These are phyloP conservation scores for Nicotiana rustica DNA, from an alignment of 305 asterid genomes.

Conservation along the genomic window DNA sequence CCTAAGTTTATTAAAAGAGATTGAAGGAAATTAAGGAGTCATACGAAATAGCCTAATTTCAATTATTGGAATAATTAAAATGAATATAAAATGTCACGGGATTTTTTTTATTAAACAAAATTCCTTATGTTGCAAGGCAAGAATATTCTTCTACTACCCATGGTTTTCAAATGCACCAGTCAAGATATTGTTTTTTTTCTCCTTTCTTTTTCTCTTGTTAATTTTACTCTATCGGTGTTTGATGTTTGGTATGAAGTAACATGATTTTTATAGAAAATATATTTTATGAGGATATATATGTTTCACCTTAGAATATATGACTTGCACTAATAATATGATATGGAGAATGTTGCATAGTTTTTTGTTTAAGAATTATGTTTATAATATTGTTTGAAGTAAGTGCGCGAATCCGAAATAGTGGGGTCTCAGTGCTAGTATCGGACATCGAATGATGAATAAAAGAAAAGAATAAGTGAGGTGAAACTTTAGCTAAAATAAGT, in stretches of 20 bases:
- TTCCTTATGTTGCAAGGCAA: not conserved
- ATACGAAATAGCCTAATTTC: not conserved
- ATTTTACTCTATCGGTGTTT: not conserved
- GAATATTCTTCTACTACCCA: not conserved
- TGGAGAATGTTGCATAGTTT: too few species aligned
- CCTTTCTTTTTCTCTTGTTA: not conserved
- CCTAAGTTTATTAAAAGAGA: not conserved
- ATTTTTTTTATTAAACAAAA: not conserved
- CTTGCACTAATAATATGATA: too few species aligned
- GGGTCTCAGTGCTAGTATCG: too few species aligned
- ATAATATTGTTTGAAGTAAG: too few species aligned
- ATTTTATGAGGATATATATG: not conserved
- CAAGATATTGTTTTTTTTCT: not conserved
- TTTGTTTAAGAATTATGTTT: too few species aligned
- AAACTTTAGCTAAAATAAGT: too few species aligned
- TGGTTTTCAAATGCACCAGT: not conserved
- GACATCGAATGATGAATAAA: too few species aligned
- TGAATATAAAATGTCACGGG: not conserved
- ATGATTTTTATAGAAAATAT: not conserved
- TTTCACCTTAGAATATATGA: not conserved
- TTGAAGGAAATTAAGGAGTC: not conserved
- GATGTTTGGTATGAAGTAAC: not conserved
- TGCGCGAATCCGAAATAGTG: too few species aligned
- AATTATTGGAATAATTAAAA: not conserved
- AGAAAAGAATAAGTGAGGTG: too few species aligned